These are phyloP conservation scores for Salix viminalis DNA, from an alignment of 345 rosid species.

Conservation along the genomic window DNA sequence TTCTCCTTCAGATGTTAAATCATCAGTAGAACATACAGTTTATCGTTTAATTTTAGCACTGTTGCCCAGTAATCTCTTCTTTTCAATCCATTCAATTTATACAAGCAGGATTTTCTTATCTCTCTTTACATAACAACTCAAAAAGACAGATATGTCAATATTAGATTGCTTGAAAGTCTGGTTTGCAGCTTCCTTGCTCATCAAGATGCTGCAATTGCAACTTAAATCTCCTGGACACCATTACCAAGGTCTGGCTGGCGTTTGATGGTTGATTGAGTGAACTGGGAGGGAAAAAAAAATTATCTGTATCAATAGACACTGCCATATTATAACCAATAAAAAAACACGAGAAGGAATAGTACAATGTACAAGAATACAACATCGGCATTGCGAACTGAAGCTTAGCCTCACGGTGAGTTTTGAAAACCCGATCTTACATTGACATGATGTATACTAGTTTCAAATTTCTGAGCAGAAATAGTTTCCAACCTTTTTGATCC, in stretches of 20 bases:
- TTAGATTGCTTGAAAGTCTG: background rate
- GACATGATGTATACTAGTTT: background rate
- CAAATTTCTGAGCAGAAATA: background rate
- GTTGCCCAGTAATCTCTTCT: too few relatives aligned
- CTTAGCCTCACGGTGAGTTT: background rate
- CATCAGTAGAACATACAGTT: too few relatives aligned
- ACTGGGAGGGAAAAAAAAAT: fast-evolving
- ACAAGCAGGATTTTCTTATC: background rate
- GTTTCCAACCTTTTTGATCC: conserved; percentile 1
- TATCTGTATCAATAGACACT: background rate
- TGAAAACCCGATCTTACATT: background rate
- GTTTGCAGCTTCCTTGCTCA: background rate
- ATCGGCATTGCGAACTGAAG: background rate
- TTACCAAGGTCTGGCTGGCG: background rate
- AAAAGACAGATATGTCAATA: too few relatives aligned
- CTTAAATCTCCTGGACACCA: background rate
- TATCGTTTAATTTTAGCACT: too few relatives aligned
- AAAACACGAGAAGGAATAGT: background rate
- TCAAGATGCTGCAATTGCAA: background rate
- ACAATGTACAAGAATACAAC: background rate
- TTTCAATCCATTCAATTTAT: too few relatives aligned
- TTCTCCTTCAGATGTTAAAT: background rate
- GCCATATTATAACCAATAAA: background rate
- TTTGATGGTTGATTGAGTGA: background rate
- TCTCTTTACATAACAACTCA: too few relatives aligned